These are phyloP conservation scores for Aspergillus sp. DNA, from an alignment of 2,329 filamentous ascomycete genomes.

Conservation along the genomic window DNA sequence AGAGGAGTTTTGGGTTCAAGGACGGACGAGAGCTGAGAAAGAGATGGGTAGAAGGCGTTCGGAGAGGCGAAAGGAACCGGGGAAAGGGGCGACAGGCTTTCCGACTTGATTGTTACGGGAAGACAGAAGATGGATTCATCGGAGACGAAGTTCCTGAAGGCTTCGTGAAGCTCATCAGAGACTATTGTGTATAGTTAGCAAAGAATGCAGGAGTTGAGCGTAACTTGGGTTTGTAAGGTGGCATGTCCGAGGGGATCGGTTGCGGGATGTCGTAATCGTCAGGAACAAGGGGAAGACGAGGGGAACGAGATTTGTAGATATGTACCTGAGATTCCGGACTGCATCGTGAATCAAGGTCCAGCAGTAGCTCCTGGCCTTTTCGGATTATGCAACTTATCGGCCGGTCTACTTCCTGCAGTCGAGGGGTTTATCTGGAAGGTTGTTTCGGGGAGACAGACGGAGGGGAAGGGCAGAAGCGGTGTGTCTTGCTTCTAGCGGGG, in stretches of 20 bases:
- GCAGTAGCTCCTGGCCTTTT: constrained; percentile 11
- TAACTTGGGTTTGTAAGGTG: background rate
- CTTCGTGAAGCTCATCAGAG: constrained; percentile 49
- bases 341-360: constrained; percentile 38
- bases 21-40: constrained; percentile 52
- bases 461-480: constrained; percentile 28
- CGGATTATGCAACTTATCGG: constrained; percentile 12
- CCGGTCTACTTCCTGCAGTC: background rate
- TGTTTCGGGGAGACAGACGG: background rate
- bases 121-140: constrained; percentile 47
- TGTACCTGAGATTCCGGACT: constrained; percentile 52
- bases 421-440: background rate
- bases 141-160: constrained; percentile 47
- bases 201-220: constrained; percentile 4
- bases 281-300: background rate
- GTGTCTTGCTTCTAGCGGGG: constrained; percentile 23
- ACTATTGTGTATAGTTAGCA: constrained; percentile 29
- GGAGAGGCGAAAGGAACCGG: constrained; percentile 42
- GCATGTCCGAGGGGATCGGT: constrained; percentile 2
- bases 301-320: constrained; percentile 6
- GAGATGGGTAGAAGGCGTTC: constrained; percentile 53
- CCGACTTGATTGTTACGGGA: constrained; percentile 48
- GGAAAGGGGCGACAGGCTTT: constrained; percentile 44
- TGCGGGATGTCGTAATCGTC: background rate
- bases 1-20: constrained; percentile 58